phyloP scores from a whole-genome alignment of 768 basidiomycete genomes.

The Leccinellum luteum region DNA sequence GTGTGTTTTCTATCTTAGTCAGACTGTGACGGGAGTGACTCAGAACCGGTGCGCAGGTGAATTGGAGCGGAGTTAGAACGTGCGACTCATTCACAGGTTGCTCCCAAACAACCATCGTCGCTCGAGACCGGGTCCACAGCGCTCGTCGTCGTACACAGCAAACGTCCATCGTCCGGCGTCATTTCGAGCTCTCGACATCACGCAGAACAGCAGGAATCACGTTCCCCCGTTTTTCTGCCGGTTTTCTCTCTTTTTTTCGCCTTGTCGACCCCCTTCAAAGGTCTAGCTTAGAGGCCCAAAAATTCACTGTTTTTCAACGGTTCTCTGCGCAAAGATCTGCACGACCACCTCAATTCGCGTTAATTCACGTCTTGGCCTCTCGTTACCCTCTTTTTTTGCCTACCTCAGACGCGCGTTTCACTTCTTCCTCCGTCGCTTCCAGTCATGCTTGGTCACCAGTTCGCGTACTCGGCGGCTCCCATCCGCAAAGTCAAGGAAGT shows the following conservation, averaged over 20 bases:
- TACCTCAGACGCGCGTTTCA: conserved; percentile 17
- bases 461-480: conserved; percentile 90
- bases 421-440: not conserved
- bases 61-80: conserved; percentile 34
- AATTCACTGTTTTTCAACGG: conserved; percentile 19
- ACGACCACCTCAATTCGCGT: conserved; percentile 22
- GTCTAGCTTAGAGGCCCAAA: conserved; percentile 14
- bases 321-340: not conserved
- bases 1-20: not conserved
- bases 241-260: conserved; percentile 16
- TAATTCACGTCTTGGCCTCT: conserved; percentile 21
- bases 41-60: conserved; percentile 18
- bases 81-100: conserved; percentile 33
- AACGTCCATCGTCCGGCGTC: conserved; percentile 3
- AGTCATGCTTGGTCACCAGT: conserved; percentile 84
- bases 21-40: conserved; percentile 22
- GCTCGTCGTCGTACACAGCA: conserved; percentile 11
- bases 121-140: conserved; percentile 18
- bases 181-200: not conserved
- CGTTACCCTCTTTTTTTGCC: conserved; percentile 1
- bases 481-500: conserved; percentile 96
- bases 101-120: conserved; percentile 34
- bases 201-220: not conserved
- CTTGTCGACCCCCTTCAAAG: conserved; percentile 4
- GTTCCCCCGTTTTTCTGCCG: conserved; percentile 10